A percentile compares a stretch with the other conserved stretches of the same genome.
Evolutionary conservation across 768 basidiomycete genomes (phyloP).

Genomic region (Naganishia randhawae): DNA sequence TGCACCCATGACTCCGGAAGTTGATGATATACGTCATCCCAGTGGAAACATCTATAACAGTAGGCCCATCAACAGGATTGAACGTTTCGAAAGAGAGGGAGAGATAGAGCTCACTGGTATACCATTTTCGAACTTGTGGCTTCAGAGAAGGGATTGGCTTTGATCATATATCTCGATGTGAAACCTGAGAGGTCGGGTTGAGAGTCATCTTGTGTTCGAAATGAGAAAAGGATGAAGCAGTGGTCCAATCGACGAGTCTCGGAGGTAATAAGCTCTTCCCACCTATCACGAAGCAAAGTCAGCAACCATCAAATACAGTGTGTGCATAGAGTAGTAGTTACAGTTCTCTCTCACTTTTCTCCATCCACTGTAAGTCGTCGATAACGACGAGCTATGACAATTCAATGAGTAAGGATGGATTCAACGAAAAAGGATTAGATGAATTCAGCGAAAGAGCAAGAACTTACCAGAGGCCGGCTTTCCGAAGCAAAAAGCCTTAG

Average conservation of each 20-base stretch:
- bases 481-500: slow-evolving; percentile 37
- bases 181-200: slow-evolving; percentile 22
- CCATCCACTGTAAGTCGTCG: slow-evolving; percentile 43
- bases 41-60: slow-evolving; percentile 19
- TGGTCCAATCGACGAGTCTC: slow-evolving; percentile 29
- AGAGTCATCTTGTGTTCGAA: slow-evolving; percentile 26
- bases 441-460: no score
- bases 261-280: slow-evolving; percentile 18
- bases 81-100: no score
- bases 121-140: neutral
- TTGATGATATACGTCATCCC: neutral
- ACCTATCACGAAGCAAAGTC: neutral
- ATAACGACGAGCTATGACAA: slow-evolving; percentile 32
- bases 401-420: neutral
- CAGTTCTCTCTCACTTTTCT: slow-evolving; percentile 22
- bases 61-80: neutral
- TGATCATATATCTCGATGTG: slow-evolving; percentile 19
- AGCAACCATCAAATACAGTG: neutral
- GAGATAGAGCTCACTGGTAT: neutral
- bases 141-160: slow-evolving; percentile 21
- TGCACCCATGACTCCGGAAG: neutral
- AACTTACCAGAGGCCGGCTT: slow-evolving; percentile 29
- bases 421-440: neutral
- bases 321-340: neutral
- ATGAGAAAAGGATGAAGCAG: slow-evolving; percentile 35